These are phyloP conservation scores for Dalechampia spathulata DNA, from an alignment of 441 rosid genomes.

Conservation along the genomic window DNA sequence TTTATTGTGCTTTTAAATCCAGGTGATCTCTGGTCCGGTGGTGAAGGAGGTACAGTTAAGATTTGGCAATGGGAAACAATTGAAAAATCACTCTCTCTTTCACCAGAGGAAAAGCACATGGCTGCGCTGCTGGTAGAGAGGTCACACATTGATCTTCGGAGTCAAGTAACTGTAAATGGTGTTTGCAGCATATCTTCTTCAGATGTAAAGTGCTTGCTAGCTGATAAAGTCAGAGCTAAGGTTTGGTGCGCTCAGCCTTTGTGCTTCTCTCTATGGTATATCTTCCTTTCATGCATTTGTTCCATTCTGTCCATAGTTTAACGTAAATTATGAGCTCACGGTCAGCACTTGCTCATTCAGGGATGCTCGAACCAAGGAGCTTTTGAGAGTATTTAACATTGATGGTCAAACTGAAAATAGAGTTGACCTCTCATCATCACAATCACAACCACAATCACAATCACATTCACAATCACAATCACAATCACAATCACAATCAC, in stretches of 20 bases:
- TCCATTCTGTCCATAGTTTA: constrained; percentile 4
- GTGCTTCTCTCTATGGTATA: constrained; percentile 81
- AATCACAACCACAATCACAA: no score
- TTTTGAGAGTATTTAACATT: constrained; percentile 72
- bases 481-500: no score
- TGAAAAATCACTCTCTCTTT: constrained; percentile 83
- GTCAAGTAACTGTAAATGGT: constrained; percentile 91
- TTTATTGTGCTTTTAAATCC: constrained; percentile 11
- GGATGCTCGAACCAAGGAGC: constrained; percentile 93
- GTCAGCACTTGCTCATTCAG: no score
- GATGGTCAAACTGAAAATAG: constrained; percentile 91
- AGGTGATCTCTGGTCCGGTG: constrained; percentile 98
- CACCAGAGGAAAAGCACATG: constrained; percentile 85
- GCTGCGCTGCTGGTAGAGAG: constrained; percentile 93
- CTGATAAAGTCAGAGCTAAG: constrained; percentile 67
- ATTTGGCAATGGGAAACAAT: constrained; percentile 97
- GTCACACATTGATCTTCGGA: constrained; percentile 81
- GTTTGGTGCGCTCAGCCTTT: constrained; percentile 82
- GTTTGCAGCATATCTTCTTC: constrained; percentile 69
- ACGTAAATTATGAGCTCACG: neutral
- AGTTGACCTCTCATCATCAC: neutral
- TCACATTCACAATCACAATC: no score
- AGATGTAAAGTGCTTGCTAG: constrained; percentile 64
- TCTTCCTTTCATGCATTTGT: constrained; percentile 1
- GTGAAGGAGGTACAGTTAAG: constrained; percentile 71